Conservation (phyloP, 2,329 filamentous ascomycete genomes). For the Magnaporthiopsis incrustans region DNA sequence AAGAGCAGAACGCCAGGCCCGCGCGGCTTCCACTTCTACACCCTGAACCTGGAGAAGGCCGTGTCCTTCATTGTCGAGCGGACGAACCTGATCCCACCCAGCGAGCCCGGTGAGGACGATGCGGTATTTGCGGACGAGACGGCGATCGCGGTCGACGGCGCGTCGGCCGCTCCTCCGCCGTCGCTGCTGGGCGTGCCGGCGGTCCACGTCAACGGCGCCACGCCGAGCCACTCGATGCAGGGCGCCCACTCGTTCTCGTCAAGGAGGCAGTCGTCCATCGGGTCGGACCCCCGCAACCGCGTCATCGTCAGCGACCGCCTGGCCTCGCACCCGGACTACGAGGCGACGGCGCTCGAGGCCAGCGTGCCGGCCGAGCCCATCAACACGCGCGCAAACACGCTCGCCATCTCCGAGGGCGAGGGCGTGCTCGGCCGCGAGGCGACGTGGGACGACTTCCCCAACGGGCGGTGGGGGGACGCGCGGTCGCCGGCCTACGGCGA, state of each 20-base stretch:
- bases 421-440: constrained; percentile 85
- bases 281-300: constrained; percentile 79
- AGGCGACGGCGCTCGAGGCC: constrained; percentile 69
- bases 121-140: constrained; percentile 38
- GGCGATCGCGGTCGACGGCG: constrained; percentile 41
- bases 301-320: constrained; percentile 66
- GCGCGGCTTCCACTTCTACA: constrained; percentile 94
- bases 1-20: constrained; percentile 48
- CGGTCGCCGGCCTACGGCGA: constrained; percentile 90
- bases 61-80: constrained; percentile 88
- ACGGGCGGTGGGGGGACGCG: constrained; percentile 90
- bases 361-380: constrained; percentile 65
- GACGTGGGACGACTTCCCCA: constrained; percentile 98
- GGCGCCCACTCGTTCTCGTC: constrained; percentile 18
- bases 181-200: constrained; percentile 29
- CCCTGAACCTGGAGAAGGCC: constrained; percentile 90
- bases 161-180: background rate
- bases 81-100: constrained; percentile 67
- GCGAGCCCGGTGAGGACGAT: constrained; percentile 37
- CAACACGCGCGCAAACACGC: constrained; percentile 73
- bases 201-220: constrained; percentile 43
- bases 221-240: constrained; percentile 19
- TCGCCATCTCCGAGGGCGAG: constrained; percentile 91
- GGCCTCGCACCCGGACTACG: constrained; percentile 54
- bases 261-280: constrained; percentile 68